These are phyloP conservation scores for Triticum turgidum DNA, from an alignment of 176 grass and related monocot species.

Conservation along the genomic window DNA sequence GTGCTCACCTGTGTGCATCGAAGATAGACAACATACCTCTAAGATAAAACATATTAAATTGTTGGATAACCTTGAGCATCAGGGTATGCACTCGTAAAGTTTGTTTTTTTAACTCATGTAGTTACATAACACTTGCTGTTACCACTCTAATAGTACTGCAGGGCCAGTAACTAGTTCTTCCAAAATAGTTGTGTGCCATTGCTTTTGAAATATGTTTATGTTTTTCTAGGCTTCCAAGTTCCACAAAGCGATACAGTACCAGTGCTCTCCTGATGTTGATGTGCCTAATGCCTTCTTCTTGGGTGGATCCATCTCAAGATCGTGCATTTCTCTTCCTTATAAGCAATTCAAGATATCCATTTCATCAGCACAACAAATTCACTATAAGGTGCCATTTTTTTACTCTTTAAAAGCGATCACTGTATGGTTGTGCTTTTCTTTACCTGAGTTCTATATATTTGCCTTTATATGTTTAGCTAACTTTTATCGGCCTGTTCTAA, in stretches of 20 bases:
- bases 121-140: neutral
- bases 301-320: conserved; percentile 68
- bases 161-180: neutral
- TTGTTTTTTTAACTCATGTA: conserved; percentile 22
- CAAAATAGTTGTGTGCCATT: conserved; percentile 13
- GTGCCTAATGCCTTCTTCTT: conserved; percentile 74
- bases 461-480: neutral
- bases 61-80: conserved; percentile 15
- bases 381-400: conserved; percentile 51
- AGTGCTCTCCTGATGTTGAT: conserved; percentile 32
- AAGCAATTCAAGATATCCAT: conserved; percentile 51
- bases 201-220: conserved; percentile 2
- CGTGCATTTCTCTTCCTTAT: conserved; percentile 53
- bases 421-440: neutral
- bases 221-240: conserved; percentile 54
- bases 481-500: neutral
- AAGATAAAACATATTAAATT: conserved; percentile 12
- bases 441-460: neutral
- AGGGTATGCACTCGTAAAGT: neutral
- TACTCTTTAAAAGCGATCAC: neutral
- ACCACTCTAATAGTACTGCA: neutral
- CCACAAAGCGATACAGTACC: conserved; percentile 44
- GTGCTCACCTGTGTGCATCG: neutral
- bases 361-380: conserved; percentile 53
- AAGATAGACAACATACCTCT: neutral